phyloP scores from a whole-genome alignment of 2,329 filamentous ascomycete species.

The Paracoccidioides brasiliensis region DNA sequence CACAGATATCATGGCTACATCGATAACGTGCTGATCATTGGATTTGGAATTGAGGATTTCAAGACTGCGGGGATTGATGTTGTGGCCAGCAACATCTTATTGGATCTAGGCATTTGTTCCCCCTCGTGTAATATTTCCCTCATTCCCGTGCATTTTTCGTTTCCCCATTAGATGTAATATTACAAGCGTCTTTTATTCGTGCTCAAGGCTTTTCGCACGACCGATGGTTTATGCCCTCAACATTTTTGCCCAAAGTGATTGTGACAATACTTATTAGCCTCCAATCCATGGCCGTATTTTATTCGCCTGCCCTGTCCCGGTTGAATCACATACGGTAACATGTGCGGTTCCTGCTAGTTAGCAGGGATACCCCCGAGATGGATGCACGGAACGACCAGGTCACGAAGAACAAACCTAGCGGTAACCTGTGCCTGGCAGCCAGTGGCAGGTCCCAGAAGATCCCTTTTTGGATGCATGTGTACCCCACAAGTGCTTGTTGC shows the following conservation, averaged over 20 bases:
- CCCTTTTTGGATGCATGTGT: too few species aligned
- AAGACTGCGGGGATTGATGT: conserved; percentile 40
- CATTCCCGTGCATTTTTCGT: background rate
- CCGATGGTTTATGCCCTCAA: too few species aligned
- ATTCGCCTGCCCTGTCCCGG: background rate
- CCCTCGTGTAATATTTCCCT: background rate
- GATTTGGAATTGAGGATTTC: conserved; percentile 45
- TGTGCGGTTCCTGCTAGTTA: background rate
- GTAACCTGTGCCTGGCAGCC: too few species aligned
- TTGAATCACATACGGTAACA: background rate
- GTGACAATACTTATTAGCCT: background rate
- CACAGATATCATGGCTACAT: conserved; percentile 43
- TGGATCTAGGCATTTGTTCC: conserved; percentile 22
- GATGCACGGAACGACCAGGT: too few species aligned
- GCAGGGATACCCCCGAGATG: too few species aligned
- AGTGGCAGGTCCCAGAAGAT: too few species aligned
- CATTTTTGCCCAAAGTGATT: background rate
- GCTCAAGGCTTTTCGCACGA: too few species aligned
- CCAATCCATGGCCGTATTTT: background rate
- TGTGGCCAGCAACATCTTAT: conserved; percentile 36
- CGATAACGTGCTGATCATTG: conserved; percentile 43
- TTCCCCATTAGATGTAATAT: background rate
- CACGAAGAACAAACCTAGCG: too few species aligned
- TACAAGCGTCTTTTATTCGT: background rate
- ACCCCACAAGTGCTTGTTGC: too few species aligned